A percentile compares a stretch with the other conserved stretches of the same genome.
Conservation (phyloP, 1,284 basidiomycete genomes). For the Athelia sp. region DNA sequence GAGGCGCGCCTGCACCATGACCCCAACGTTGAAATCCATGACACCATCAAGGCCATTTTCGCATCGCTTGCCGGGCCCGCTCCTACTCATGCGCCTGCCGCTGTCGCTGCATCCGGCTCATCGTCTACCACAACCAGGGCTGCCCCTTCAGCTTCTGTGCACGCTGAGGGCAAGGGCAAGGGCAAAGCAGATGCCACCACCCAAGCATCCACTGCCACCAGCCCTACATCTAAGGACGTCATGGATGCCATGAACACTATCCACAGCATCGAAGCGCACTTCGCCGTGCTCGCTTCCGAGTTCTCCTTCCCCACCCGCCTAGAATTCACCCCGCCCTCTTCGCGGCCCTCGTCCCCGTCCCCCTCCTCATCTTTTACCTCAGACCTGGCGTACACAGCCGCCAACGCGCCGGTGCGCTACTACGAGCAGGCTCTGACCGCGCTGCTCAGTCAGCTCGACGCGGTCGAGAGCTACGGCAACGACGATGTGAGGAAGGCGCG, state of each 20-base stretch:
- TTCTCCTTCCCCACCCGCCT: slow-evolving; percentile 38
- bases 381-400: slow-evolving; percentile 42
- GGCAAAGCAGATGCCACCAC: slow-evolving; percentile 8
- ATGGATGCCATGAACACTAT: slow-evolving; percentile 28
- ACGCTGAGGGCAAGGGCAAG: slow-evolving; percentile 25
- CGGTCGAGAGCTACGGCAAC: slow-evolving; percentile 51
- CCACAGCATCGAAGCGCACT: slow-evolving; percentile 28
- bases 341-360: slow-evolving; percentile 10
- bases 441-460: slow-evolving; percentile 51
- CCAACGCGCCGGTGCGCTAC: slow-evolving; percentile 51
- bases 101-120: slow-evolving; percentile 2
- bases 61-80: slow-evolving; percentile 17
- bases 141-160: slow-evolving; percentile 7
- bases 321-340: slow-evolving; percentile 29
- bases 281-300: slow-evolving; percentile 29
- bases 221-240: slow-evolving; percentile 25
- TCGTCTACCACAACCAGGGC: slow-evolving; percentile 5
- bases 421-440: slow-evolving; percentile 52
- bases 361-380: slow-evolving; percentile 16
- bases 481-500: slow-evolving; percentile 40
- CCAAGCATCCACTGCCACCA: not conserved
- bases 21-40: slow-evolving; percentile 26
- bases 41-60: slow-evolving; percentile 33
- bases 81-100: not conserved
- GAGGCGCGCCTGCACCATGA: slow-evolving; percentile 28